These are phyloP conservation scores for Lenzites betulinus DNA, from an alignment of 768 basidiomycete genomes.

Conservation along the genomic window DNA sequence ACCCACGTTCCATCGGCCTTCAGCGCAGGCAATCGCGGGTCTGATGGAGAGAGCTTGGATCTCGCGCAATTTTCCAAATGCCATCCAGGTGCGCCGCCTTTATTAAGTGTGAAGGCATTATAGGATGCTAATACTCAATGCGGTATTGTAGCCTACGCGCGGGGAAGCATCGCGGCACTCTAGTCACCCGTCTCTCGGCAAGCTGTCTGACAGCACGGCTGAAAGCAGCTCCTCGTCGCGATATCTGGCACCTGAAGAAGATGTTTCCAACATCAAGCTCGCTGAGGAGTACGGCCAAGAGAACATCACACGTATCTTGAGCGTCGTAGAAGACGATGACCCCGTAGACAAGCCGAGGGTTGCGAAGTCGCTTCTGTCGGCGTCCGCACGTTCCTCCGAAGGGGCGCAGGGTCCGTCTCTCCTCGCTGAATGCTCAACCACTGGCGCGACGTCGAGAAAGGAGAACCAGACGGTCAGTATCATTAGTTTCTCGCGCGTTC, in stretches of 20 bases:
- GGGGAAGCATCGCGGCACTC: not conserved
- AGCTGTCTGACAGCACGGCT: not conserved
- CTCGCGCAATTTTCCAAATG: too few species aligned
- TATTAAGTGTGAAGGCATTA: too few species aligned
- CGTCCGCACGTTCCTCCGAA: not conserved
- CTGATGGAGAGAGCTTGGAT: too few species aligned
- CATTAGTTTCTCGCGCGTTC: not conserved
- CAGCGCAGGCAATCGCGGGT: too few species aligned
- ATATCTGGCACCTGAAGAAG: not conserved
- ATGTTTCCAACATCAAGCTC: not conserved
- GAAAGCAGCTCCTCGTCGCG: not conserved
- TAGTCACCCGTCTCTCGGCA: not conserved
- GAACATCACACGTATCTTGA: not conserved
- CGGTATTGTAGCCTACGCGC: not conserved
- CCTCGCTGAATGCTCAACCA: not conserved
- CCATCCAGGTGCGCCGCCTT: too few species aligned
- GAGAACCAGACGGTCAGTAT: not conserved
- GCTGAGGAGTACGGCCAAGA: constrained; percentile 1
- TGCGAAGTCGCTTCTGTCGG: not conserved
- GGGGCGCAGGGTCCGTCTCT: not conserved
- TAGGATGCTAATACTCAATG: not conserved
- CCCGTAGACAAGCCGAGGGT: not conserved
- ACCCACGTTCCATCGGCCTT: too few species aligned
- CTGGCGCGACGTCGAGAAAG: not conserved
- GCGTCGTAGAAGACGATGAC: not conserved